phyloP scores from a whole-genome alignment of 2,329 filamentous ascomycete genomes.

The Exserohilum rostratum region DNA sequence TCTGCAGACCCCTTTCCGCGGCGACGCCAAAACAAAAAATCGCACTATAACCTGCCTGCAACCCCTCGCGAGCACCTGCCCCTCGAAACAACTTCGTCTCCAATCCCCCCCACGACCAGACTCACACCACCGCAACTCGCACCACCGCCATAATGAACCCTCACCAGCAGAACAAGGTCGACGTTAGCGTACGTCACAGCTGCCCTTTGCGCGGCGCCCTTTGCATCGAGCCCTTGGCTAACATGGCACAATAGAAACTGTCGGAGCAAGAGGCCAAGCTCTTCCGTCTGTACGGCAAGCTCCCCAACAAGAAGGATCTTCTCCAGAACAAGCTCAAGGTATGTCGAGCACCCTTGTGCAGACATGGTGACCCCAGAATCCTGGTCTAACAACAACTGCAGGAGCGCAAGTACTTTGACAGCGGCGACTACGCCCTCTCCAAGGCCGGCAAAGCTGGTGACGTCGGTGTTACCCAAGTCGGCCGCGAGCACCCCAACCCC shows the following conservation, averaged over 20 bases:
- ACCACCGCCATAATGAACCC: slow-evolving; percentile 74
- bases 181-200: slow-evolving; percentile 77
- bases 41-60: slow-evolving; percentile 24
- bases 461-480: slow-evolving; percentile 90
- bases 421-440: slow-evolving; percentile 92
- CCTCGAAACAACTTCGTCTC: slow-evolving; percentile 21
- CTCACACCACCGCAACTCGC: slow-evolving; percentile 1
- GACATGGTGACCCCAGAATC: not conserved
- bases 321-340: slow-evolving; percentile 97
- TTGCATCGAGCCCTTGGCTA: slow-evolving; percentile 22
- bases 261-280: slow-evolving; percentile 94
- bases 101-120: slow-evolving; percentile 7
- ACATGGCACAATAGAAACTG: slow-evolving; percentile 68
- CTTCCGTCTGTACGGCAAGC: slow-evolving; percentile 96
- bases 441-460: slow-evolving; percentile 97
- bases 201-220: slow-evolving; percentile 28
- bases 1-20: slow-evolving; percentile 28
- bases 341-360: slow-evolving; percentile 17
- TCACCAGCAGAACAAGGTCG: slow-evolving; percentile 97
- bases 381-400: slow-evolving; percentile 36
- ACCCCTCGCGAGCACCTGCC: slow-evolving; percentile 16
- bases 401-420: slow-evolving; percentile 98
- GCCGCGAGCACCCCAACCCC: slow-evolving; percentile 90
- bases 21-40: slow-evolving; percentile 36
- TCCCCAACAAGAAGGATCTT: slow-evolving; percentile 93